phyloP scores from a whole-genome alignment of 2,329 filamentous ascomycete species.

The Atkinsonella texensis region DNA sequence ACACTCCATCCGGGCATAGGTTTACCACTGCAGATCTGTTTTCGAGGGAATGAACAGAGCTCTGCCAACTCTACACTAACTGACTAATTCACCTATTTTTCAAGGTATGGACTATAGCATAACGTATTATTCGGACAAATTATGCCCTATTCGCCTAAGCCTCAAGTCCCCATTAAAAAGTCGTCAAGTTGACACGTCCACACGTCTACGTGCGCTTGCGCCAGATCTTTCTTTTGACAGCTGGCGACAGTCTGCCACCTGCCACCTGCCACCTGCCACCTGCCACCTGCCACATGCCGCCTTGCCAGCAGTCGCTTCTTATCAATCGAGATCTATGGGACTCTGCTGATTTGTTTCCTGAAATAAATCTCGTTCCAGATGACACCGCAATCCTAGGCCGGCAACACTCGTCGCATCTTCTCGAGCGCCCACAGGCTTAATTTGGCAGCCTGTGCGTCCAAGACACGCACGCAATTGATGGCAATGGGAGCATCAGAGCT shows the following conservation, averaged over 20 bases:
- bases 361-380: not conserved
- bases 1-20: too few relatives aligned
- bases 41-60: too few relatives aligned
- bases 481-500: constrained; percentile 15
- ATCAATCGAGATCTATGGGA: not conserved
- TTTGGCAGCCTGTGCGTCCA: not conserved
- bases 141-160: too few relatives aligned
- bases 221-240: not conserved
- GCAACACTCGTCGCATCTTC: not conserved
- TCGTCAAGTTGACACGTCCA: not conserved
- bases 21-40: too few relatives aligned
- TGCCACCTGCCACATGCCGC: not conserved
- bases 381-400: not conserved
- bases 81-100: too few relatives aligned
- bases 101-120: too few relatives aligned
- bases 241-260: not conserved
- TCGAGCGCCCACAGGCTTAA: not conserved
- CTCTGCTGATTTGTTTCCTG: not conserved
- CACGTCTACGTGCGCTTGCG: not conserved
- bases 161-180: too few relatives aligned
- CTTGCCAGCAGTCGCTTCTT: not conserved
- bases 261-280: not conserved
- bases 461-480: not conserved
- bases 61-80: too few relatives aligned
- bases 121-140: too few relatives aligned